Base-by-base conservation (phyloP, 352 stramenopile species). In the Pythium utonaiense region DNA sequence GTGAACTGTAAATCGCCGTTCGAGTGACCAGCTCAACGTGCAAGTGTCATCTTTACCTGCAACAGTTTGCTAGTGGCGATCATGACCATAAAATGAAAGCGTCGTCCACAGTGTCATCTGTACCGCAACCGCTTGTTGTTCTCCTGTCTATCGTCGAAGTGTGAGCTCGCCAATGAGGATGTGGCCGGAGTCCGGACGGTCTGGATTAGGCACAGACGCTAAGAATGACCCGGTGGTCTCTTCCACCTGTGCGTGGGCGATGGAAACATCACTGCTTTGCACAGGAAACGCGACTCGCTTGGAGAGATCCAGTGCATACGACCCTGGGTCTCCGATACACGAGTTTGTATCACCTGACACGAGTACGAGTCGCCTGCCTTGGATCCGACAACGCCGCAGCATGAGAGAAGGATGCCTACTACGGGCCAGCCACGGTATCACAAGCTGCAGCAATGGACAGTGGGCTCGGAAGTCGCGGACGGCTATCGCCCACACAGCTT, bases 1-100 rank as follows among this genome's bases (percentile, higher is more conserved):
- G 98, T 42, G 95, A 99, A 75, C 51, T 99, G 57, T 70, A 70
- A 64, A 51, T 21, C 77, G 67, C 49, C 58, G 83, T 16, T 78
- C 12, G 24, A 75, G 40, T 44, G 4, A 44, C 8, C 22, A 36
- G 12, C 41, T 19, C 40, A 48, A 27, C 13, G 25, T 17, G 28
- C 12, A 27, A 44, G 8, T 36, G 7, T 3, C 22, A 25, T 10
- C 28, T 5, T 3, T 19, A 25, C 5, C 28, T 5, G 28, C 28
- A 33, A 33, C 5, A 33, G 28, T 33, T 33, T 33, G 28, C 28
- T 33, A 33, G 28, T 33, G 5, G 28, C 28, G 9, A 33, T 9
- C 28, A 33, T 5, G 9, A 33, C 28, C 28, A 33, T 5, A 10
- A 33, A 33, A 33, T 33, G 28, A 33, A 33, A 10, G 28, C 28